These are phyloP conservation scores for Ceratopteris richardii DNA, from an alignment of 75 land plant genomes.

Conservation along the genomic window DNA sequence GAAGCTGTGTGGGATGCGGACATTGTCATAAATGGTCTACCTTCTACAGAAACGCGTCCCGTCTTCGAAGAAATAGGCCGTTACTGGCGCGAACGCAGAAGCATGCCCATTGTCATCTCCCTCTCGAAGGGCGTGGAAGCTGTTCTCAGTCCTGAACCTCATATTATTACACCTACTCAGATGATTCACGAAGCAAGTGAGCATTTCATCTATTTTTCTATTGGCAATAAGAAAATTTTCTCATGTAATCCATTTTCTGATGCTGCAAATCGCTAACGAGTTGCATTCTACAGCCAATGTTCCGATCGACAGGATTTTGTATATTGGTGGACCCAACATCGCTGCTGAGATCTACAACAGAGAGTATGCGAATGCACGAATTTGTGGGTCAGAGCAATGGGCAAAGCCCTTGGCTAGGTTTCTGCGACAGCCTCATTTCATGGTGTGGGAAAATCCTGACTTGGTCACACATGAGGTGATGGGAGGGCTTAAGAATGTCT, in stretches of 20 bases:
- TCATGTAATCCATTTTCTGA: neutral
- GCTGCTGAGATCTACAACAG: conserved; percentile 48
- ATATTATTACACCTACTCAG: conserved; percentile 40
- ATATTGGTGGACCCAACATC: conserved; percentile 47
- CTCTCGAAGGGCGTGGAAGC: conserved; percentile 49
- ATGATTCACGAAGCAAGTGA: conserved; percentile 40
- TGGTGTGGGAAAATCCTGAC: conserved; percentile 47
- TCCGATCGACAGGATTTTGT: conserved; percentile 34
- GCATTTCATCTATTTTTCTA: conserved; percentile 4
- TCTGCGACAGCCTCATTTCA: conserved; percentile 45
- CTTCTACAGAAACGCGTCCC: conserved; percentile 33
- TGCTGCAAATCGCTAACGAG: neutral
- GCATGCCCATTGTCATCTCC: conserved; percentile 36
- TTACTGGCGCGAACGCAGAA: conserved; percentile 39
- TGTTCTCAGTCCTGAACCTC: conserved; percentile 30
- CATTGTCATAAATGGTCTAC: conserved; percentile 35
- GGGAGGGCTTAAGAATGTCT: conserved; percentile 54
- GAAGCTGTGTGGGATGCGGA: conserved; percentile 53
- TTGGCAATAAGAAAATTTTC: neutral
- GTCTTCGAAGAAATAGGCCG: conserved; percentile 38
- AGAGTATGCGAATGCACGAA: conserved; percentile 50
- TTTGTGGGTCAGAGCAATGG: conserved; percentile 46
- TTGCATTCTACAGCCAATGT: conserved; percentile 25
- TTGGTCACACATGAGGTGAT: conserved; percentile 48
- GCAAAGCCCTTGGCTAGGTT: conserved; percentile 42